phyloP scores from a whole-genome alignment of 371 early-diverging fungal species.

The Dipsacomyces acuminosporus region DNA sequence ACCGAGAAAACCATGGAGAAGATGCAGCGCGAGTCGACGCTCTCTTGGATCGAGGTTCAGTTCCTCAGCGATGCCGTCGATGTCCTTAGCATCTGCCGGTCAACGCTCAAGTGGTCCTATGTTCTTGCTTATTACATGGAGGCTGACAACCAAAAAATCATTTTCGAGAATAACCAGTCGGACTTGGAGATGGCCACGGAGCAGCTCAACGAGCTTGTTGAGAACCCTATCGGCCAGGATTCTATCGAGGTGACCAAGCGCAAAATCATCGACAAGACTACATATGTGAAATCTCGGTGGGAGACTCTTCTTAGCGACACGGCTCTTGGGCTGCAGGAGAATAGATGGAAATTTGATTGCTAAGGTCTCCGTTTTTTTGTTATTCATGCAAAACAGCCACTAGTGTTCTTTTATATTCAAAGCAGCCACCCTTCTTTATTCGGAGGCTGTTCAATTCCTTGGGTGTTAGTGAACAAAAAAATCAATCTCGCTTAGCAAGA shows the following conservation, averaged over 20 bases:
- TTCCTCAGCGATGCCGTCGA: slow-evolving; percentile 91
- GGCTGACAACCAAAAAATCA: slow-evolving; percentile 74
- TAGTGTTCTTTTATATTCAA: too few relatives aligned
- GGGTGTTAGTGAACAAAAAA: too few relatives aligned
- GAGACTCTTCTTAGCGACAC: slow-evolving; percentile 46
- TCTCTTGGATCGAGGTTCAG: slow-evolving; percentile 99
- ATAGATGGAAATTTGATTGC: slow-evolving; percentile 43
- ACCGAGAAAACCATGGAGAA: slow-evolving; percentile 95
- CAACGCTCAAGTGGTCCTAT: slow-evolving; percentile 94
- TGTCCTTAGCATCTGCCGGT: slow-evolving; percentile 78
- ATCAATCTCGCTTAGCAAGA: too few relatives aligned
- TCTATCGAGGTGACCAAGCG: slow-evolving; percentile 59
- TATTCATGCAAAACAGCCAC: too few relatives aligned
- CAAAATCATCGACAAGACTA: slow-evolving; percentile 46
- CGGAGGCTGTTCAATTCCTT: too few relatives aligned
- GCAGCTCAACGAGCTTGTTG: slow-evolving; percentile 79
- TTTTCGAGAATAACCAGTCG: slow-evolving; percentile 96
- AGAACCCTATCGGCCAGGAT: slow-evolving; percentile 71
- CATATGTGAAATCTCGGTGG: slow-evolving; percentile 45
- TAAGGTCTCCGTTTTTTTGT: too few relatives aligned
- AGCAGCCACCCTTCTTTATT: too few relatives aligned
- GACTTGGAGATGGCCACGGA: slow-evolving; percentile 95
- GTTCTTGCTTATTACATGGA: slow-evolving; percentile 90
- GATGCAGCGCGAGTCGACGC: slow-evolving; percentile 70
- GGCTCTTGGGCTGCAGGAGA: slow-evolving; percentile 40